Evolutionary conservation across 225 moss, liverwort and hornwort species (phyloP).

Genomic region (Antitrichia curtipendula): DNA sequence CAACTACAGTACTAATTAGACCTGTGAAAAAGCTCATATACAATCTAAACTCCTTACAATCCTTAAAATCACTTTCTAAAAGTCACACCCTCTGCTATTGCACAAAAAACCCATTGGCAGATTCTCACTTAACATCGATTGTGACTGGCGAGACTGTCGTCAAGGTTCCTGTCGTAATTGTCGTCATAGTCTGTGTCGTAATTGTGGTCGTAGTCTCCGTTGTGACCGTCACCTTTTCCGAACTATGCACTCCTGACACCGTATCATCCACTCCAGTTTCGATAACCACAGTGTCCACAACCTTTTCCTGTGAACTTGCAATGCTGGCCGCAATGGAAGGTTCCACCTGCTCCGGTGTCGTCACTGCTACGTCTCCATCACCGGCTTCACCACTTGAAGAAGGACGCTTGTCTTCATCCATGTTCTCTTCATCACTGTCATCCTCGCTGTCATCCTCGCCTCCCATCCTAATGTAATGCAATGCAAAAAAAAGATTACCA

Average conservation of each 20-base stretch:
- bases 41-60: background rate
- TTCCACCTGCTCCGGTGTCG: constrained; percentile 32
- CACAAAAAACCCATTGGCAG: background rate
- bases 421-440: constrained; percentile 42
- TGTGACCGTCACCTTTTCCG: background rate
- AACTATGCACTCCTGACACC: background rate
- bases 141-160: background rate
- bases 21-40: background rate
- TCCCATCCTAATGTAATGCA: constrained; percentile 21
- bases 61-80: background rate
- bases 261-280: background rate
- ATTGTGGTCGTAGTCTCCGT: background rate
- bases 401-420: constrained; percentile 21
- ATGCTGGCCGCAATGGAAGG: constrained; percentile 15
- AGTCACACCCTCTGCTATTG: background rate
- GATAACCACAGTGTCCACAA: background rate
- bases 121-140: background rate
- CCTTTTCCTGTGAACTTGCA: background rate
- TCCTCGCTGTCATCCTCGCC: constrained; percentile 36
- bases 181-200: background rate
- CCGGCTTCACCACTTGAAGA: constrained; percentile 20
- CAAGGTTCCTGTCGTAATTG: background rate
- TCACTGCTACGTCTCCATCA: constrained; percentile 13
- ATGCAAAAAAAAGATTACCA: background rate
- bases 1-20: background rate